Evolutionary conservation across 345 rosid genomes (phyloP).

Genomic region (Ceriops decandra): DNA sequence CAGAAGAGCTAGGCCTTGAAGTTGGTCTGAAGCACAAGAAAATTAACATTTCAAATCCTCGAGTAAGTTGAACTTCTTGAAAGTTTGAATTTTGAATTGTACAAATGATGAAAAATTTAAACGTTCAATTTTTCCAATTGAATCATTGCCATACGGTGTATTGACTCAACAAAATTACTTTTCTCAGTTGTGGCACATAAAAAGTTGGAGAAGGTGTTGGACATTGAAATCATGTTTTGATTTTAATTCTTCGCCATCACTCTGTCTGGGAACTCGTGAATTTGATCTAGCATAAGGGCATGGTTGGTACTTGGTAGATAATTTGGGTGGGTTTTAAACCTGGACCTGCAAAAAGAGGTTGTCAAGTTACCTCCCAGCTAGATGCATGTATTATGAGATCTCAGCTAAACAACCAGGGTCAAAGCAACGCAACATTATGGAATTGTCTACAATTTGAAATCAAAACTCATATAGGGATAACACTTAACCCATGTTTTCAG

Average conservation of each 20-base stretch:
- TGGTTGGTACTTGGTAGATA: not conserved
- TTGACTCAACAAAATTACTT: not conserved
- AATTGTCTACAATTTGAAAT: too few relatives aligned
- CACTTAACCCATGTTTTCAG: not conserved
- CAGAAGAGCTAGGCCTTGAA: constrained; percentile 66
- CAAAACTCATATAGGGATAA: too few relatives aligned
- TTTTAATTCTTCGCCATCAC: not conserved
- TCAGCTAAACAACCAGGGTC: not conserved
- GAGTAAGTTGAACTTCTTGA: constrained; percentile 56
- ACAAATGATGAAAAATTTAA: not conserved
- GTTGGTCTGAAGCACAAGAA: constrained; percentile 94
- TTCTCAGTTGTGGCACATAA: not conserved
- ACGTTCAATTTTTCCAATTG: not conserved
- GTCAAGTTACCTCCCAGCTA: not conserved
- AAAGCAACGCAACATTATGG: not conserved
- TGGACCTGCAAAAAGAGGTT: not conserved
- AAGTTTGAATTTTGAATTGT: not conserved
- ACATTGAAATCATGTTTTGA: constrained; percentile 2
- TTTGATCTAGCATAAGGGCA: not conserved
- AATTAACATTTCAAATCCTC: constrained; percentile 87
- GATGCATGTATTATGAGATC: not conserved
- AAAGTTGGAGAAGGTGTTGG: not conserved
- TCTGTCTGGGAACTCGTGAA: not conserved
- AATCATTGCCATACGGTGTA: not conserved
- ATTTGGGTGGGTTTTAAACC: not conserved